Evolutionary conservation across 805 yeast genomes (phyloP).

Genomic region (Suhomyces tanzawaensis): DNA sequence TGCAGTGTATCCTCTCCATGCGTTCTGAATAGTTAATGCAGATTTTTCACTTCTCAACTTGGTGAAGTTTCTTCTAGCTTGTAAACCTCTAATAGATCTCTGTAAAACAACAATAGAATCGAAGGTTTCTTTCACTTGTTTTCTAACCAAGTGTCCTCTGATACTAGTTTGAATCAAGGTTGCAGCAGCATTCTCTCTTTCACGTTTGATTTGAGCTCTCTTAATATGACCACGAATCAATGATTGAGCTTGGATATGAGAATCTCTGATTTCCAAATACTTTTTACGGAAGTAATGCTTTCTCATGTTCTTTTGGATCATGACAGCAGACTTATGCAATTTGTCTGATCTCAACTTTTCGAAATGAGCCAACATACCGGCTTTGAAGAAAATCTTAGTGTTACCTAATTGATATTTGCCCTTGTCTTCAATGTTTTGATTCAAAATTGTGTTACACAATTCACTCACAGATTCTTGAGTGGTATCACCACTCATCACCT

Average conservation of each 20-base stretch:
- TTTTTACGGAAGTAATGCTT: constrained; percentile 60
- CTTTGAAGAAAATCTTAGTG: constrained; percentile 91
- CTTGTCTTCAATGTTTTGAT: constrained; percentile 59
- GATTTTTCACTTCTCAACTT: constrained; percentile 56
- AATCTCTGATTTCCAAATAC: constrained; percentile 52
- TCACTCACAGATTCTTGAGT: constrained; percentile 56
- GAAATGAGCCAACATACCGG: constrained; percentile 90
- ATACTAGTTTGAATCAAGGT: constrained; percentile 64
- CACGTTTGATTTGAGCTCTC: constrained; percentile 53
- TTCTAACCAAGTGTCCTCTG: constrained; percentile 54
- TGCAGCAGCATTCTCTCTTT: constrained; percentile 62
- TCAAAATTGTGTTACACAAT: constrained; percentile 68
- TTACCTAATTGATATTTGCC: constrained; percentile 85
- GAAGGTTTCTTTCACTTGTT: constrained; percentile 29
- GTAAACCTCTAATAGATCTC: constrained; percentile 48
- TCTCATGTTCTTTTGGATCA: constrained; percentile 82
- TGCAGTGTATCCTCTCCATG: constrained; percentile 66
- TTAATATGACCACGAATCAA: constrained; percentile 60
- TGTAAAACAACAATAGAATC: constrained; percentile 44
- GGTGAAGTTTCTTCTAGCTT: constrained; percentile 51
- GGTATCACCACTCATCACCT: constrained; percentile 50
- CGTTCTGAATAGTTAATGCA: constrained; percentile 70
- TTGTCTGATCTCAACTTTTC: constrained; percentile 84
- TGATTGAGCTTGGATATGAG: constrained; percentile 59
- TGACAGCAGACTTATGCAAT: constrained; percentile 70